These are phyloP conservation scores for Penicillium samsonianum DNA, from an alignment of 495 filamentous ascomycete species.

Conservation along the genomic window DNA sequence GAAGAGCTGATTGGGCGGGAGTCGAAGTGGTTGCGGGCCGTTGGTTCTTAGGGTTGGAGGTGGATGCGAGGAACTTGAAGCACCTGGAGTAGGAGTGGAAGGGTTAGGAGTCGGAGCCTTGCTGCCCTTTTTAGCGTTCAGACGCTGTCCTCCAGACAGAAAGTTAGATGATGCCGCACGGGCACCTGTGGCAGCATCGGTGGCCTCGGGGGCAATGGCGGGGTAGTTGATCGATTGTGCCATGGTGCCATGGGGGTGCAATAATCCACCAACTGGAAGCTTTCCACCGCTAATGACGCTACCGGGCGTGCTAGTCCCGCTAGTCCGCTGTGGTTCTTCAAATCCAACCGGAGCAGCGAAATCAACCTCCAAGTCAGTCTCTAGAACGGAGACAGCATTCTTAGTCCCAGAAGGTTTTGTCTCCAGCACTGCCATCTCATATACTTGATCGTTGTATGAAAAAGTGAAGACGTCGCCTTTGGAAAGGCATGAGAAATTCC, in stretches of 20 bases:
- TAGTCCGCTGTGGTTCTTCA: constrained; percentile 69
- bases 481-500: constrained; percentile 90
- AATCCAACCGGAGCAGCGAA: constrained; percentile 94
- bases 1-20: constrained; percentile 89
- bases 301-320: constrained; percentile 66
- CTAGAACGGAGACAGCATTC: constrained; percentile 84
- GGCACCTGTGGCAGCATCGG: constrained; percentile 58
- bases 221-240: constrained; percentile 95
- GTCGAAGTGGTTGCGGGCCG: constrained; percentile 81
- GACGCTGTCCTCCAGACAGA: constrained; percentile 67
- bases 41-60: constrained; percentile 57
- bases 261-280: constrained; percentile 66
- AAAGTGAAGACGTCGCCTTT: constrained; percentile 94
- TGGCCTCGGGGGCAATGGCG: constrained; percentile 81
- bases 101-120: constrained; percentile 79
- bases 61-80: constrained; percentile 55
- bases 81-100: constrained; percentile 73
- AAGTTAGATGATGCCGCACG: constrained; percentile 78
- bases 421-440: constrained; percentile 89
- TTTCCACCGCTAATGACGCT: constrained; percentile 58
- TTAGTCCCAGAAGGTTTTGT: constrained; percentile 78
- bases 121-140: constrained; percentile 76
- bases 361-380: constrained; percentile 93
- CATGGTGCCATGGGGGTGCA: constrained; percentile 89
- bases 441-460: constrained; percentile 88